Base-by-base conservation (phyloP, 2,329 filamentous ascomycete genomes). In the Xylariales sp. region DNA sequence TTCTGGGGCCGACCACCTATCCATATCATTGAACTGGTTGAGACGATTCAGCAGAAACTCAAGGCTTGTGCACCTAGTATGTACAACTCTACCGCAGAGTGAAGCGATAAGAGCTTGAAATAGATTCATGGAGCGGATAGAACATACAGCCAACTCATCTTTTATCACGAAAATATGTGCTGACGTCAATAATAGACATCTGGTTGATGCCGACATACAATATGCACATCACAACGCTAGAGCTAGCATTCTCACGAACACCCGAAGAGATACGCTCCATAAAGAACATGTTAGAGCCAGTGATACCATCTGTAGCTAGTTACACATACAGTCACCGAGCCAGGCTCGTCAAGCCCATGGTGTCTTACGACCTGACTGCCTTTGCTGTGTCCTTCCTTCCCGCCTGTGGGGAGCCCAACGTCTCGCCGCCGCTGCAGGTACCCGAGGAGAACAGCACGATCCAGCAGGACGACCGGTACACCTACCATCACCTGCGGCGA, bases 311-410 rank as follows among this genome's bases (percentile, higher is more conserved):
- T 8, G 76, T 95, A 46, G 76, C 78, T 5, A 76, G 82, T 53
- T 81, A 83, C 54, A 81, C 85, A 0, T 72, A 74, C 52, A 57
- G 64, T 4, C 82, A 89, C 56, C 81, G 85, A 30, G 69, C 85
- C 2, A 78, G 87, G 10, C 77, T 96, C 4, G 78, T 94, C 43
- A 93, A 85, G 59, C 91, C 91, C 1, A 72, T 85, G 57, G 60
- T 97, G 31, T 88, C 86, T 17, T 95, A 85, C 55, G 91, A 97
- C 57, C 76, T 86, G 2, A 83, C 88, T 5, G 91, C 89, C 13
- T 71, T 96, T 39, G 91, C 91, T 1, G 64, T 97, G 23, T 93
- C 86, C 18, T 96, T 94, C 61, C 66, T 96, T 2, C 90, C 91
- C 1, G 88, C 87, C 0, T 74, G 80, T 4, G 81, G 78, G 10